phyloP scores from a whole-genome alignment of 2,329 filamentous ascomycete species.

The Raffaelea deltoideospora region DNA sequence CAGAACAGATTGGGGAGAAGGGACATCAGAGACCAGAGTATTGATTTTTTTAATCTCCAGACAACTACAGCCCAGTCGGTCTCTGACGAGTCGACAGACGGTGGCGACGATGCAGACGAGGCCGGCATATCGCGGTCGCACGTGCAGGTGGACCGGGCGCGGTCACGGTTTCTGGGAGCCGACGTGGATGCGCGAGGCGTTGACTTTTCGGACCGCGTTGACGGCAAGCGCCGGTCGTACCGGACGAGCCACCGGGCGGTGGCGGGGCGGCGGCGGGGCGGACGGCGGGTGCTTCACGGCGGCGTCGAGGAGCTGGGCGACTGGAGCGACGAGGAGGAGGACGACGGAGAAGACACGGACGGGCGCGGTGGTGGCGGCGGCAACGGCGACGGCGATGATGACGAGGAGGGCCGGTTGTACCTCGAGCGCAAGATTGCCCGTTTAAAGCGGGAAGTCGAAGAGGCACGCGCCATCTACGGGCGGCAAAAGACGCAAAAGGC shows the following conservation, averaged over 20 bases:
- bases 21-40: too few relatives aligned
- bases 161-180: constrained; percentile 61
- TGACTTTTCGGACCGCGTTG: constrained; percentile 82
- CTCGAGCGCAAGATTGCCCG: constrained; percentile 68
- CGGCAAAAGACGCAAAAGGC: constrained; percentile 46
- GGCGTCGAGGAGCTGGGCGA: constrained; percentile 47
- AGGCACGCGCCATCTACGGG: too few relatives aligned
- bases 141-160: constrained; percentile 64
- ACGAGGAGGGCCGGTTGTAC: too few relatives aligned
- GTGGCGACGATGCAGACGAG: constrained; percentile 43
- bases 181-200: constrained; percentile 62
- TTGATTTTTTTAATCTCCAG: constrained; percentile 17
- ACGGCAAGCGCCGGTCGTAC: constrained; percentile 71
- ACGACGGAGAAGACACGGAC: too few relatives aligned
- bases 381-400: constrained; percentile 5
- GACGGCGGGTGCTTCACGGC: background rate
- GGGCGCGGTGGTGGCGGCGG: too few relatives aligned
- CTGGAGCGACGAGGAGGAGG: constrained; percentile 46
- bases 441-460: constrained; percentile 68
- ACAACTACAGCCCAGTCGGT: constrained; percentile 39
- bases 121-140: constrained; percentile 61
- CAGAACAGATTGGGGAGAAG: too few relatives aligned
- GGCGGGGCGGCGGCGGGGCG: constrained; percentile 21
- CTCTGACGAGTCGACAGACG: constrained; percentile 46
- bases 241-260: constrained; percentile 52